Conservation (phyloP, 179 eudicot species). For the Sideroxylon spinosum region DNA sequence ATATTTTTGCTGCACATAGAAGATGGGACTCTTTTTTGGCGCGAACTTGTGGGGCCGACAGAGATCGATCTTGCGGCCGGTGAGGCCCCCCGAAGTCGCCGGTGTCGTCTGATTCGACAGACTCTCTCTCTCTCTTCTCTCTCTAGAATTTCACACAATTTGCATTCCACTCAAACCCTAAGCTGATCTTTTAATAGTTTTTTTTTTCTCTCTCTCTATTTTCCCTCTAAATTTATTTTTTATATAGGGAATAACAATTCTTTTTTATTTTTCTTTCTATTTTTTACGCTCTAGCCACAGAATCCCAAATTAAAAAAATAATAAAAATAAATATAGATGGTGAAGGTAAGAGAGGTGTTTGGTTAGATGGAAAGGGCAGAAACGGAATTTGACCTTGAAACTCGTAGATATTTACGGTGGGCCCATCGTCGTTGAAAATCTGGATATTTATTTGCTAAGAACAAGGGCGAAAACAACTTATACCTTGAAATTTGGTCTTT, state of each 20-base stretch:
- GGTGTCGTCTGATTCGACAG: conserved; percentile 40
- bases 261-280: too few species aligned
- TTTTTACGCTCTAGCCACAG: too few species aligned
- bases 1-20: conserved; percentile 11
- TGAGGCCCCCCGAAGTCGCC: conserved; percentile 43
- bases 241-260: too few species aligned
- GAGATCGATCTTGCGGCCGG: conserved; percentile 40
- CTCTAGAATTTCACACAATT: background rate
- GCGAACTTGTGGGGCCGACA: conserved; percentile 30
- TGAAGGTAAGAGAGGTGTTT: too few species aligned
- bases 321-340: too few species aligned
- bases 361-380: background rate
- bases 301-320: too few species aligned
- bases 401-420: background rate
- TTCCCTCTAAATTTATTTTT: too few species aligned
- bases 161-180: conserved; percentile 44
- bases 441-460: background rate
- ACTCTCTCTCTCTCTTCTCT: conserved; percentile 3
- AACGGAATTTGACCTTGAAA: background rate
- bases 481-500: too few species aligned
- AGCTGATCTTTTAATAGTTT: conserved; percentile 4
- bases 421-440: background rate
- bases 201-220: too few species aligned
- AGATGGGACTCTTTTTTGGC: conserved; percentile 19
- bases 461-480: too few species aligned